Percentiles rank a stretch among this genome's conserved stretches.
phyloP scores from a whole-genome alignment of 139 green algal species.

The Microglena sp. region DNA sequence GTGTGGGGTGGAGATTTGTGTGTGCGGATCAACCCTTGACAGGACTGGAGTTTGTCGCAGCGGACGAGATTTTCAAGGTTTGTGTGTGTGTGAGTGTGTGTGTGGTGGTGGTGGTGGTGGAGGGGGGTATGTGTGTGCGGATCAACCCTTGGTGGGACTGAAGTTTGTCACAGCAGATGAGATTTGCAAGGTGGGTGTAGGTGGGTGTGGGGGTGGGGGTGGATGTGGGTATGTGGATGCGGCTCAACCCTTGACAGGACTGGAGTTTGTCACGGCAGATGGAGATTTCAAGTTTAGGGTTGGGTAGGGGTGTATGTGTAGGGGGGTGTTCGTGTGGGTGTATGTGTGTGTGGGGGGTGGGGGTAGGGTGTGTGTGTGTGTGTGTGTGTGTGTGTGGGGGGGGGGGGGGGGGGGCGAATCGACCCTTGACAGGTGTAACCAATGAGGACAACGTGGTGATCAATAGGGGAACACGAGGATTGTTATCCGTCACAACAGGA shows the following conservation, averaged over 20 bases:
- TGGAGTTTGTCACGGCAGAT: background rate
- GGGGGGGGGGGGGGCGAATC: too few relatives aligned
- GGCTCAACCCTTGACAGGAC: too few relatives aligned
- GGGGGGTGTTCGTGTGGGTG: background rate
- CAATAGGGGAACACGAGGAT: too few relatives aligned
- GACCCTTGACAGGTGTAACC: too few relatives aligned
- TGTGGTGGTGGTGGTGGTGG: background rate
- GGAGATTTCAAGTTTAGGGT: constrained; percentile 48
- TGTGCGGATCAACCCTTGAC: too few relatives aligned
- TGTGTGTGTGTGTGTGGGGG: too few relatives aligned
- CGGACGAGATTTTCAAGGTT: too few relatives aligned
- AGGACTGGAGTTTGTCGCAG: too few relatives aligned
- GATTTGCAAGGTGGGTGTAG: constrained; percentile 55
- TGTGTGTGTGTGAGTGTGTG: too few relatives aligned
- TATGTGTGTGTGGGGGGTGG: background rate
- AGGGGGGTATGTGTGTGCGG: background rate
- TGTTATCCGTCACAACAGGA: background rate
- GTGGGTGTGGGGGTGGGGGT: background rate
- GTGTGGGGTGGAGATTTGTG: too few relatives aligned
- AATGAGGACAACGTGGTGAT: too few relatives aligned
- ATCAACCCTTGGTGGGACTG: constrained; percentile 11
- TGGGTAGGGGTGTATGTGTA: background rate
- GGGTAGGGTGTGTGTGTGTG: background rate
- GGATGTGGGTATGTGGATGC: too few relatives aligned
- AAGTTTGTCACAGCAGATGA: constrained; percentile 68